Evolutionary conservation across 257 asterid species (phyloP).

Genomic region (Solanum peruvianum): DNA sequence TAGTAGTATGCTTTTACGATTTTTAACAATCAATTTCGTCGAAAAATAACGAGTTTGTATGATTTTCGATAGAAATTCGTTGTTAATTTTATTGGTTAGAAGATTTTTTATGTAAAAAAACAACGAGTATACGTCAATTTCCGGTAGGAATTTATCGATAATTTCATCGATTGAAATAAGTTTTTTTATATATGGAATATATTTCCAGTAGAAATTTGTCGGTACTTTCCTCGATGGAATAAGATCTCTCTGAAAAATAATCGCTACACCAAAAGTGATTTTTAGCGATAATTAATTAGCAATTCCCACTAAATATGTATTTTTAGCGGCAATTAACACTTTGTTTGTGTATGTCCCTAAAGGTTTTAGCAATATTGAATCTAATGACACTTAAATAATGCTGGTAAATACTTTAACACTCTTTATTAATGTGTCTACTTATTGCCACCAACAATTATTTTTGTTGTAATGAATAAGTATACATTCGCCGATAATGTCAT

Average conservation of each 20-base stretch:
- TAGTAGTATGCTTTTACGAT: not conserved
- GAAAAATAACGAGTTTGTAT: not conserved
- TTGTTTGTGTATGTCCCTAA: too few species aligned
- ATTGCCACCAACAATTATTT: too few species aligned
- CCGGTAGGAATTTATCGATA: not conserved
- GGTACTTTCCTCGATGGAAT: not conserved
- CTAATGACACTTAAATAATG: too few species aligned
- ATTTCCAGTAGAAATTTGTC: not conserved
- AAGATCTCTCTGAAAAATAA: not conserved
- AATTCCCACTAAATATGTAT: too few species aligned
- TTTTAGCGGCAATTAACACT: too few species aligned
- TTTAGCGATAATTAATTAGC: too few species aligned
- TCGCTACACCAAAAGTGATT: too few species aligned
- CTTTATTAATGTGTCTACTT: too few species aligned
- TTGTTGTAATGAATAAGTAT: not conserved
- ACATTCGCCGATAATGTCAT: not conserved
- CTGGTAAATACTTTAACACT: too few species aligned
- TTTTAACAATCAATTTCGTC: not conserved
- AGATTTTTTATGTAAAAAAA: not conserved
- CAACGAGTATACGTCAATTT: not conserved
- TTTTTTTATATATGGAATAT: too few species aligned
- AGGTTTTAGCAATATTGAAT: too few species aligned
- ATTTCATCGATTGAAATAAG: not conserved
- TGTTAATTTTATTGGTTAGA: fast-evolving
- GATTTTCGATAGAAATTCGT: not conserved